Evolutionary conservation across 306 rosid species (phyloP), one percentile per base, ranked within the genome.

Genomic region (Adenanthera pavonina): DNA sequence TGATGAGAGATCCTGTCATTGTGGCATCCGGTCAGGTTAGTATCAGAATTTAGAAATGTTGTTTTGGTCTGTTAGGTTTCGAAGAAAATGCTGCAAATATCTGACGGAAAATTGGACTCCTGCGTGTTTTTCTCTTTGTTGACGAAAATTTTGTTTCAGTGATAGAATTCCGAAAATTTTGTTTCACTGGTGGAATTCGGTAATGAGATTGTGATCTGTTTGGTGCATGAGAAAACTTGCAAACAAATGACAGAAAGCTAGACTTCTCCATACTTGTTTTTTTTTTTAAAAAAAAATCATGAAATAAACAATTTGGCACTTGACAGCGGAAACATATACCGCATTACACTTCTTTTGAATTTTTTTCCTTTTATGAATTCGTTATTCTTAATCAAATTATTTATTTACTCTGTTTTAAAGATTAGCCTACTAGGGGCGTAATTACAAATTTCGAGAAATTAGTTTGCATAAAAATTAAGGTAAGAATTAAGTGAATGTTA

Each of bases 1-100:
- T 94, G 86, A 94, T 94, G 98, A 89, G 86, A 91, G 98, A 94
- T 89, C 98, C 98, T 78, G 97, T 94, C 69, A 85, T 92, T 85
- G 89, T 91, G 8, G 88, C 94, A 61, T 83, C 97, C 43, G 97
- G 98, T 41, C 91, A 92, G 98, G 97, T 94, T 80, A 68, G 97
- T 86, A 5, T 52, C 74, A 59, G 8, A 76, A 72, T 79, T 83
- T 75, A 14, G 20, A 41, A 16, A 25, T 17, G 16, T 12, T 0
- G 14, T 82, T 77, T 60, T 64, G 5, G 61, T 69, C 25, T 81
- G 84, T 75, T 84, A 77, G 83, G 56, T 78, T 36, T 36, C 48
- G 38, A 41, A 43, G 84, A 78, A 88, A 84, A 74, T 60, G 71
- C 12, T 20, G 51, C 62, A 75, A 69, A 72, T 36, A 9, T 41